phyloP scores from a whole-genome alignment of 352 stramenopile genomes.

The Phytophthora constricta region DNA sequence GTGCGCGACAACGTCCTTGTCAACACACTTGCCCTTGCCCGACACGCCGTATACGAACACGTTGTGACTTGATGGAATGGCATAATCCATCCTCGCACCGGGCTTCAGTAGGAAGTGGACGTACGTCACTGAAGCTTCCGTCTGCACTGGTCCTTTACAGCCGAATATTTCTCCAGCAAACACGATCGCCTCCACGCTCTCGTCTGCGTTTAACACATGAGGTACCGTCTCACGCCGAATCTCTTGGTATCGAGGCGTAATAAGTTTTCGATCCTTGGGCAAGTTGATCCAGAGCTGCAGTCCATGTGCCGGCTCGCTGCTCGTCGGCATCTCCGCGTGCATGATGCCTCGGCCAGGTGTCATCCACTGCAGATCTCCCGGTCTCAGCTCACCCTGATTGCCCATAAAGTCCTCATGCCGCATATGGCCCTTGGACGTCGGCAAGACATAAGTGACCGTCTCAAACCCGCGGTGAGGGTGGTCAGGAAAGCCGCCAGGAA shows the following conservation, averaged over 20 bases:
- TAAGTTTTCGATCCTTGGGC: conserved; percentile 37
- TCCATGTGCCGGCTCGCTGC: conserved; percentile 28
- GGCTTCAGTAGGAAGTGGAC: conserved; percentile 46
- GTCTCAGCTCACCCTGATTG: conserved; percentile 48
- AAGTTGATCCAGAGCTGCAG: conserved; percentile 62
- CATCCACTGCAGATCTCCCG: conserved; percentile 63
- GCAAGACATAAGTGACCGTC: conserved; percentile 91
- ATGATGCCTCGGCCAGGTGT: conserved; percentile 49
- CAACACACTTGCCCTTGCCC: conserved; percentile 23
- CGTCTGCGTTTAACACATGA: conserved; percentile 40
- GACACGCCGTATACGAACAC: conserved; percentile 41
- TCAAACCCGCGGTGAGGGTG: conserved; percentile 93
- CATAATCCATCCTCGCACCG: conserved; percentile 37
- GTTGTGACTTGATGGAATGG: conserved; percentile 38
- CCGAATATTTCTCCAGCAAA: conserved; percentile 52
- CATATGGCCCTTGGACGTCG: conserved; percentile 74
- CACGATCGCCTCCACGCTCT: conserved; percentile 44
- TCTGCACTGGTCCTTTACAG: conserved; percentile 34
- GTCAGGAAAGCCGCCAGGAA: conserved; percentile 82
- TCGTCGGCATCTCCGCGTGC: conserved; percentile 49
- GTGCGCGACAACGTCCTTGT: conserved; percentile 26
- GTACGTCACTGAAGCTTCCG: conserved; percentile 45
- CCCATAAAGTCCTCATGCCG: conserved; percentile 83
- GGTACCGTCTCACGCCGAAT: conserved; percentile 37
- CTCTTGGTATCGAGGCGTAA: conserved; percentile 49